These are phyloP conservation scores for Leccinum pachyderme DNA, from an alignment of 1,284 basidiomycete genomes.

Conservation along the genomic window DNA sequence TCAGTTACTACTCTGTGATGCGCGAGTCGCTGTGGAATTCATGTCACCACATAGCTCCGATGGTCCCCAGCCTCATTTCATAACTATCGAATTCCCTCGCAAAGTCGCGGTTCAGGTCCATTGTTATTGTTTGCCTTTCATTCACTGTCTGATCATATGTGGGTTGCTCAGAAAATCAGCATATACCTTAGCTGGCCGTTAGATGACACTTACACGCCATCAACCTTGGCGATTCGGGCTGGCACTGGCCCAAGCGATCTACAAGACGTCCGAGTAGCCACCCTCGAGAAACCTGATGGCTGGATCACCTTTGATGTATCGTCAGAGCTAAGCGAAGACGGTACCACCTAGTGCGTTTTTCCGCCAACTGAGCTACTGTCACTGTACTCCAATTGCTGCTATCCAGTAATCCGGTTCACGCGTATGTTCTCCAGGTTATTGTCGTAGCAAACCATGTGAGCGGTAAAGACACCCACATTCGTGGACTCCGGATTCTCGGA, in stretches of 20 bases:
- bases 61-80: constrained; percentile 95
- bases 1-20: constrained; percentile 48
- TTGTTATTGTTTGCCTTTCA: not conserved
- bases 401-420: constrained; percentile 78
- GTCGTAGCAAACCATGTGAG: constrained; percentile 95
- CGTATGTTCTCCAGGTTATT: constrained; percentile 89
- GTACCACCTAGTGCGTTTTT: constrained; percentile 57
- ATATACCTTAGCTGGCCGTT: constrained; percentile 83
- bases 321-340: constrained; percentile 75
- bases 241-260: constrained; percentile 92
- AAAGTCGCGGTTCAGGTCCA: constrained; percentile 85
- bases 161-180: constrained; percentile 75
- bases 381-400: constrained; percentile 3
- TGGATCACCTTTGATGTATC: constrained; percentile 93
- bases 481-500: constrained; percentile 85
- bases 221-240: constrained; percentile 84
- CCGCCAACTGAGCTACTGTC: not conserved
- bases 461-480: constrained; percentile 97
- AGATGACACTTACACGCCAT: constrained; percentile 98
- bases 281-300: constrained; percentile 88
- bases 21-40: not conserved
- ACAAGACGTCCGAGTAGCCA: constrained; percentile 85
- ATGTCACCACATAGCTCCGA: constrained; percentile 68
- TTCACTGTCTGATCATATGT: not conserved
- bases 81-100: constrained; percentile 91